Percentiles rank a stretch among this genome's conserved stretches.
These are phyloP conservation scores for Salix brachista DNA, from an alignment of 345 rosid genomes.

Conservation along the genomic window DNA sequence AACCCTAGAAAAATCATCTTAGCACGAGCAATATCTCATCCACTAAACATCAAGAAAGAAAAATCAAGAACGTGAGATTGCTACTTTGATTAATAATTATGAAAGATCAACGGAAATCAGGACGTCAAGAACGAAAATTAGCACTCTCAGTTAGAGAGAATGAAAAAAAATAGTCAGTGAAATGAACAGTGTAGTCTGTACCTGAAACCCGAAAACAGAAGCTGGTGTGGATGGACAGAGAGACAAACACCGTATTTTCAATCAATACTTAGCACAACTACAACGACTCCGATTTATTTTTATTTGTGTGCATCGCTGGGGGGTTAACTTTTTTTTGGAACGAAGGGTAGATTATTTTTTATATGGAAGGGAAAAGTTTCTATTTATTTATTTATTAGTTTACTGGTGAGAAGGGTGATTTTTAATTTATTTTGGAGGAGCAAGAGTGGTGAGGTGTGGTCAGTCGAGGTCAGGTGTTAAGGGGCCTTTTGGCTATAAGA, in stretches of 20 bases:
- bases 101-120: neutral
- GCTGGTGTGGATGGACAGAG: neutral
- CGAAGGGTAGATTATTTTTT: neutral
- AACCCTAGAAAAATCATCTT: neutral
- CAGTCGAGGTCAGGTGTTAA: neutral
- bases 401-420: neutral
- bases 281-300: neutral
- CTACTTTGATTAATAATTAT: neutral
- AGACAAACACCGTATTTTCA: neutral
- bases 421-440: neutral
- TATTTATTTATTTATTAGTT: neutral
- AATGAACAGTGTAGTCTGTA: neutral
- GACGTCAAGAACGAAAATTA: neutral
- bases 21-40: neutral
- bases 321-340: neutral
- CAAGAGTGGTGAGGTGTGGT: neutral
- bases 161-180: neutral
- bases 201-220: neutral
- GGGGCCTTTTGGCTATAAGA: neutral
- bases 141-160: neutral
- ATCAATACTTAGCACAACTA: neutral
- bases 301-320: neutral
- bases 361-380: neutral
- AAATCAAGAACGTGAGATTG: neutral
- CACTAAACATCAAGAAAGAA: neutral